These are phyloP conservation scores for Pichia sporocuriosa DNA, from an alignment of 805 yeast genomes.

Conservation along the genomic window DNA sequence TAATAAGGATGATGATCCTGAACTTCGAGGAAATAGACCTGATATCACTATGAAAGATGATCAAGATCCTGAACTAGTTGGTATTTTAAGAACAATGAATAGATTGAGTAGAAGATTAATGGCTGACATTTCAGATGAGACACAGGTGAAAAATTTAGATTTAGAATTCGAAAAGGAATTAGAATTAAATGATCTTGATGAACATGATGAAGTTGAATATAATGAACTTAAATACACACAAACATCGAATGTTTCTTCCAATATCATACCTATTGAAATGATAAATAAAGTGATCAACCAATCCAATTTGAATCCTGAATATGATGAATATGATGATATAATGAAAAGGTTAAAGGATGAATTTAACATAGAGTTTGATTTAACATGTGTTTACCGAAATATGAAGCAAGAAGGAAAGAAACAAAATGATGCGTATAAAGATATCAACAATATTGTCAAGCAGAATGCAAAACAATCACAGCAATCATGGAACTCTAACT, in stretches of 20 bases:
- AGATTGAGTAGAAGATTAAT: conserved; percentile 79
- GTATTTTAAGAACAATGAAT: conserved; percentile 83
- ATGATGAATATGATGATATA: conserved; percentile 22
- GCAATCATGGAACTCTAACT: conserved; percentile 34
- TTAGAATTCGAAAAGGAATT: conserved; percentile 39
- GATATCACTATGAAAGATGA: conserved; percentile 80
- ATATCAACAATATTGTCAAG: conserved; percentile 42
- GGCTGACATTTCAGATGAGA: conserved; percentile 41
- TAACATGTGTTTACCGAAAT: conserved; percentile 20
- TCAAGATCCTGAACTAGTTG: conserved; percentile 60
- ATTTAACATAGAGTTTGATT: conserved; percentile 21
- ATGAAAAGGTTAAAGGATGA: conserved; percentile 18
- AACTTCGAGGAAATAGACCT: conserved; percentile 69
- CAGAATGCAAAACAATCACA: conserved; percentile 49
- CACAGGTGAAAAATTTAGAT: conserved; percentile 31
- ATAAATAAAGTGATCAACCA: conserved; percentile 15
- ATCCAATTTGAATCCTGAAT: conserved; percentile 25
- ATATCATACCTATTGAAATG: conserved; percentile 21
- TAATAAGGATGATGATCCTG: conserved; percentile 75
- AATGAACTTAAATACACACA: conserved; percentile 38
- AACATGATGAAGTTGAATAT: conserved; percentile 41
- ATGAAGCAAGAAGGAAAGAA: conserved; percentile 24
- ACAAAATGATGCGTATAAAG: conserved; percentile 38
- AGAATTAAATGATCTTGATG: conserved; percentile 45
- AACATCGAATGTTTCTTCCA: conserved; percentile 23